Conservation (phyloP, 176 grass and related monocot species). For the Triticum timopheevii region DNA sequence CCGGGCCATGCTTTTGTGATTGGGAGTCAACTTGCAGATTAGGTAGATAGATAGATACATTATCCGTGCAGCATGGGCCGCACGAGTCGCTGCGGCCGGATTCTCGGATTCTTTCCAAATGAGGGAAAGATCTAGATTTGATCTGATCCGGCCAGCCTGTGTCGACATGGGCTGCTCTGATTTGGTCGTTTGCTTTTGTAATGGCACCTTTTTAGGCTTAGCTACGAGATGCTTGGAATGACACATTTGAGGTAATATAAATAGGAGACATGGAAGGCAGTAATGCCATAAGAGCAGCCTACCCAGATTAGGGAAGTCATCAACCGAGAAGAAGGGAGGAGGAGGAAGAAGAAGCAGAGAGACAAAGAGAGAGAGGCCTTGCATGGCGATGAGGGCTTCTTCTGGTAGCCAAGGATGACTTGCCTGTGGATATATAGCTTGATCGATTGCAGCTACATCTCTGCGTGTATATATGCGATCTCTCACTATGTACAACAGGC, state of each 20-base stretch:
- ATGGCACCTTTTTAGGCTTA: neutral
- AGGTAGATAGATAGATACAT: neutral
- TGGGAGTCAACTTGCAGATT: neutral
- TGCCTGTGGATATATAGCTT: slow-evolving; percentile 41
- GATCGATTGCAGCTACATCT: neutral
- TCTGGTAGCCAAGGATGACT: slow-evolving; percentile 58
- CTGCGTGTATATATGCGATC: too few relatives aligned
- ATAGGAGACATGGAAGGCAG: neutral
- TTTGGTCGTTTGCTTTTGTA: neutral
- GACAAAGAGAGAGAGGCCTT: neutral
- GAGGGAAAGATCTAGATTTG: neutral
- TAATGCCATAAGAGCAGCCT: neutral
- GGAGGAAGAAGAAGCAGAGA: neutral
- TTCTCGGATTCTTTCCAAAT: neutral
- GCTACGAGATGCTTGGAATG: neutral
- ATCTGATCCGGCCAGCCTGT: neutral
- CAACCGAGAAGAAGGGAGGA: neutral
- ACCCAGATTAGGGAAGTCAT: neutral
- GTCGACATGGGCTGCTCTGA: neutral
- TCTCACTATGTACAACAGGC: slow-evolving; percentile 9
- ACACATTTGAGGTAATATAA: neutral
- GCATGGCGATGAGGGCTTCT: slow-evolving; percentile 28
- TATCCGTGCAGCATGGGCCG: neutral
- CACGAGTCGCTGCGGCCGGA: neutral
- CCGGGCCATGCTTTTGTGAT: neutral